Evolutionary conservation across 345 rosid genomes (phyloP).

Genomic region (Bruguiera sexangula): DNA sequence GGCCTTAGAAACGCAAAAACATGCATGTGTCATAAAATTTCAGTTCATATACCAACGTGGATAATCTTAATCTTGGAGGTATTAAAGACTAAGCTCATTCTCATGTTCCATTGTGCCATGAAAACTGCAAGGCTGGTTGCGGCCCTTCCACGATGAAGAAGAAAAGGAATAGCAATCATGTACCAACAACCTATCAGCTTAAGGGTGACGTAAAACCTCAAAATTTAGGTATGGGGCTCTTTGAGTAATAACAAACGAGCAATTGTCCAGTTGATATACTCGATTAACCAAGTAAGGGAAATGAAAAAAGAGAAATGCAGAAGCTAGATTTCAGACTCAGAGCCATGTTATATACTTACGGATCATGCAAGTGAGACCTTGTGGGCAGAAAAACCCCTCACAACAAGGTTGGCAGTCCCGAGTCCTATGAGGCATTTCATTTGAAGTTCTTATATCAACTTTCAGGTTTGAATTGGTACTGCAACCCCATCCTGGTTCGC

Average conservation of each 20-base stretch:
- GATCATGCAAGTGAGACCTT: constrained; percentile 91
- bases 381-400: constrained; percentile 96
- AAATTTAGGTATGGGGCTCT: no score
- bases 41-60: background rate
- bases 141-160: no score
- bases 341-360: constrained; percentile 45
- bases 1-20: background rate
- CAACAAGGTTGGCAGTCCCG: constrained; percentile 79
- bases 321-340: no score
- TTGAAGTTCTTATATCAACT: constrained; percentile 43
- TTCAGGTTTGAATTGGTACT: constrained; percentile 29
- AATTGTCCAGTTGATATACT: no score
- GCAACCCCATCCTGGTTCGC: constrained; percentile 97
- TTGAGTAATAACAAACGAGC: no score
- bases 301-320: no score
- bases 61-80: background rate
- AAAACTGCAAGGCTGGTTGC: no score
- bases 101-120: no score
- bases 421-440: constrained; percentile 54
- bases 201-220: no score
- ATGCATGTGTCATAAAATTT: background rate
- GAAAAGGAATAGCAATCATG: no score
- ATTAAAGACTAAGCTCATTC: background rate
- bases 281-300: no score
- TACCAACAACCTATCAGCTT: no score